These are phyloP conservation scores for Cordyceps sp. DNA, from an alignment of 2,329 filamentous ascomycete species.

Conservation along the genomic window DNA sequence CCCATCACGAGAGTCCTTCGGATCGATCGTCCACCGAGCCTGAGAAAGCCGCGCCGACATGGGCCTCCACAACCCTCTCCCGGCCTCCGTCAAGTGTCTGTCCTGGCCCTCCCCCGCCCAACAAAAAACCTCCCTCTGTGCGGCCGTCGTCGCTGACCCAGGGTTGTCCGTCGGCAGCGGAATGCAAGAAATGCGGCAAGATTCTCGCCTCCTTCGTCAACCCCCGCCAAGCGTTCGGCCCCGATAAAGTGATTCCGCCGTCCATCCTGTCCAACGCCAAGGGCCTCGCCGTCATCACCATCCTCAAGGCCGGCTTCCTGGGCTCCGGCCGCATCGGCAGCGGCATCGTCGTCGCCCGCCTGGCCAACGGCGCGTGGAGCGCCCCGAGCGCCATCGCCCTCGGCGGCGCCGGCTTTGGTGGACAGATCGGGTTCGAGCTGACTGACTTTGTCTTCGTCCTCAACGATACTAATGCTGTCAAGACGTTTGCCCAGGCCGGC, in stretches of 20 bases:
- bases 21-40: too few species aligned
- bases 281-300: slow-evolving; percentile 72
- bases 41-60: slow-evolving; percentile 18
- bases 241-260: slow-evolving; percentile 93
- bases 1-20: too few species aligned
- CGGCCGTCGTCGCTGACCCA: background rate
- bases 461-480: slow-evolving; percentile 78
- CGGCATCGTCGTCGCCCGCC: slow-evolving; percentile 64
- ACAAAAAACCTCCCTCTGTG: background rate
- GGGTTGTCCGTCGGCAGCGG: slow-evolving; percentile 50
- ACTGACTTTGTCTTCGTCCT: slow-evolving; percentile 97
- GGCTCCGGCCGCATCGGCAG: slow-evolving; percentile 70
- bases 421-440: slow-evolving; percentile 74
- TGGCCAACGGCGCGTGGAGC: slow-evolving; percentile 64
- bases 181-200: slow-evolving; percentile 94
- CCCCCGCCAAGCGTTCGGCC: slow-evolving; percentile 80
- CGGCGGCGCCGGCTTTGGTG: slow-evolving; percentile 66
- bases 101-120: slow-evolving; percentile 9
- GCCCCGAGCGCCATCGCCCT: slow-evolving; percentile 70
- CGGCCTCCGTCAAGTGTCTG: slow-evolving; percentile 53
- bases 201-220: slow-evolving; percentile 92
- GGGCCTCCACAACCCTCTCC: slow-evolving; percentile 51
- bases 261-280: slow-evolving; percentile 82
- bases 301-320: slow-evolving; percentile 76
- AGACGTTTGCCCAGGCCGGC: slow-evolving; percentile 84